These are phyloP conservation scores for Mycena albidolilacea DNA, from an alignment of 768 basidiomycete genomes.

Conservation along the genomic window DNA sequence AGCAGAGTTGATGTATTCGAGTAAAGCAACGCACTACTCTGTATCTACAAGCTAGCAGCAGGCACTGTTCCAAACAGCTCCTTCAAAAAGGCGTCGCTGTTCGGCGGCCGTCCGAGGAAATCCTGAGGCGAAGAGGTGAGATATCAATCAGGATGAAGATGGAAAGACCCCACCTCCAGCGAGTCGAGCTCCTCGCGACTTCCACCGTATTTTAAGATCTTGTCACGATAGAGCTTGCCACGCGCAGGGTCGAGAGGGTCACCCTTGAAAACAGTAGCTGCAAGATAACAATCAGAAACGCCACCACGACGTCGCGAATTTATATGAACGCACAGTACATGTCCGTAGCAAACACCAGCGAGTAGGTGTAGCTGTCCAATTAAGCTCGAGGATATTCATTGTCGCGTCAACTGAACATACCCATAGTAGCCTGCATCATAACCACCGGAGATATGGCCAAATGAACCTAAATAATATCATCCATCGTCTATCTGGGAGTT, in stretches of 20 bases:
- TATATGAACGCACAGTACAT: conserved; percentile 62
- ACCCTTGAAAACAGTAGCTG: conserved; percentile 83
- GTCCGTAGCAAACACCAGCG: conserved; percentile 73
- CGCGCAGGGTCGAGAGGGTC: conserved; percentile 80
- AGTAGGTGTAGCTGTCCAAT: conserved; percentile 72
- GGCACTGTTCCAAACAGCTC: conserved; percentile 69
- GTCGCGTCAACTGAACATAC: conserved; percentile 41
- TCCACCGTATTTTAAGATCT: conserved; percentile 82
- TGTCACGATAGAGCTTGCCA: conserved; percentile 80
- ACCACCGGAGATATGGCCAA: conserved; percentile 84
- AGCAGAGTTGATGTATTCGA: no score
- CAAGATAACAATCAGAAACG: background rate
- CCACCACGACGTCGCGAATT: background rate
- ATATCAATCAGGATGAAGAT: background rate
- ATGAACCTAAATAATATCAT: conserved; percentile 57
- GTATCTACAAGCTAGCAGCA: conserved; percentile 10
- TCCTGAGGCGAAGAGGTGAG: conserved; percentile 58
- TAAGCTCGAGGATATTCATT: background rate
- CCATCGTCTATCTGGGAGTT: no score
- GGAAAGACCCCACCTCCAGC: conserved; percentile 69
- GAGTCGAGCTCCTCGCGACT: conserved; percentile 86
- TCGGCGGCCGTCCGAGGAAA: conserved; percentile 84
- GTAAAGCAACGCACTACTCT: no score
- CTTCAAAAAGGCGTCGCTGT: conserved; percentile 81
- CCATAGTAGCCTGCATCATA: conserved; percentile 77